Evolutionary conservation across 768 basidiomycete species (phyloP), one percentile per base, ranked within the genome.

Genomic region (Butyriboletus loyo): DNA sequence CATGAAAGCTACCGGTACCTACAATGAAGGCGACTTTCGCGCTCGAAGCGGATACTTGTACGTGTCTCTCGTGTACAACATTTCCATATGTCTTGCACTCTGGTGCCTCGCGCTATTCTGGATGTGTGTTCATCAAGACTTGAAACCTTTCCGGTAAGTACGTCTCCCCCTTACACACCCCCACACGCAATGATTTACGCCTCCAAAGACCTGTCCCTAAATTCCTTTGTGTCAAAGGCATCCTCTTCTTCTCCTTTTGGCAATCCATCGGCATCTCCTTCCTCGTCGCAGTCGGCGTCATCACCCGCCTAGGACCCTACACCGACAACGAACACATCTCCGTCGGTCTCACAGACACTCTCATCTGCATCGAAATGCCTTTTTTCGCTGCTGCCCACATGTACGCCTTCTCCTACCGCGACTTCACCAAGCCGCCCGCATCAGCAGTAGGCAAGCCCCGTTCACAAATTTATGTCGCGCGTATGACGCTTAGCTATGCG

Each of bases 171-270:
- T 39, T 30, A 1, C 19, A 38, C 42, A 47, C 53, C 14, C 55
- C 3, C 28, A 14, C 5, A 40, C 38, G 3, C 28, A 31, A 22
- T 11, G 5, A 22, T 45, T 56, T 25, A 51, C 56, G 0, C 25
- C 19, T 21, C 9, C 24, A 34, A 61, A 87, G 96, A 11, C 93
- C 93, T 0, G 83, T 95, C 59, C 93, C 97, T 3, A 99, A 99
- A 70, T 99, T 99, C 72, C 84, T 98, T 25, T 99, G 94, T 66
- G 94, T 99, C 60, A 99, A 99, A 67, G 96, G 96, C 40, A 93
- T 99, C 59, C 78, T 99, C 21, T 98, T 98, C 78, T 96, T 97
- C 71, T 94, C 91, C 2, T 99, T 99, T 75, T 99, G 97, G 97
- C 97, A 99, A 68, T 84, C 89, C 21, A 81, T 96, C 45, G 81